These are phyloP conservation scores for Acmispon strigosus DNA, from an alignment of 306 rosid species.

Conservation along the genomic window DNA sequence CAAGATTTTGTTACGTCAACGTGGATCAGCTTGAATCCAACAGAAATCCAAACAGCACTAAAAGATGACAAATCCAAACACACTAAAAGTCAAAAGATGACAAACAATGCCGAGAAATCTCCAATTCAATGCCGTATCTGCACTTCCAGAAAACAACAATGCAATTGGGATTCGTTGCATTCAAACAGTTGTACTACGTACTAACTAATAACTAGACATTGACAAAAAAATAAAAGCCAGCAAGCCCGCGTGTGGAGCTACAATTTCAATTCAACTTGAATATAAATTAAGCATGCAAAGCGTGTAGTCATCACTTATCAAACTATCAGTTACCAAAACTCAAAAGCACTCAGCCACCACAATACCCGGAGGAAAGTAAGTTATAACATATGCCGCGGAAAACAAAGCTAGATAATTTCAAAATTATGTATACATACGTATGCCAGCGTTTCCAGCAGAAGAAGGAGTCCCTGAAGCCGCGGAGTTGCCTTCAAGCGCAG, in stretches of 20 bases:
- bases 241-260: conserved; percentile 3
- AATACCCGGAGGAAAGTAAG: neutral
- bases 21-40: no score
- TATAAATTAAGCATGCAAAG: conserved; percentile 9
- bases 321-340: neutral
- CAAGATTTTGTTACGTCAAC: no score
- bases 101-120: neutral
- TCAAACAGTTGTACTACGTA: conserved; percentile 2
- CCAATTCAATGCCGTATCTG: neutral
- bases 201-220: neutral
- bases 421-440: conserved; percentile 48
- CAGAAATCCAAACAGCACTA: no score
- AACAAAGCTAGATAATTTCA: conserved; percentile 4
- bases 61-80: no score
- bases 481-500: conserved; percentile 96
- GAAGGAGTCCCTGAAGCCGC: conserved; percentile 97
- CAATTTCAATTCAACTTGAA: conserved; percentile 9
- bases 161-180: neutral
- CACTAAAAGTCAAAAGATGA: neutral
- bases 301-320: neutral
- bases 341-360: neutral
- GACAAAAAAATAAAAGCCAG: neutral
- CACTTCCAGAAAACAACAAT: conserved; percentile 5
- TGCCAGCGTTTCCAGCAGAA: conserved; percentile 98
- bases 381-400: neutral